A percentile compares a stretch with the other conserved stretches of the same genome.
These are phyloP conservation scores for Sporisorium reilianum DNA, from an alignment of 1,284 basidiomycete species.

Conservation along the genomic window DNA sequence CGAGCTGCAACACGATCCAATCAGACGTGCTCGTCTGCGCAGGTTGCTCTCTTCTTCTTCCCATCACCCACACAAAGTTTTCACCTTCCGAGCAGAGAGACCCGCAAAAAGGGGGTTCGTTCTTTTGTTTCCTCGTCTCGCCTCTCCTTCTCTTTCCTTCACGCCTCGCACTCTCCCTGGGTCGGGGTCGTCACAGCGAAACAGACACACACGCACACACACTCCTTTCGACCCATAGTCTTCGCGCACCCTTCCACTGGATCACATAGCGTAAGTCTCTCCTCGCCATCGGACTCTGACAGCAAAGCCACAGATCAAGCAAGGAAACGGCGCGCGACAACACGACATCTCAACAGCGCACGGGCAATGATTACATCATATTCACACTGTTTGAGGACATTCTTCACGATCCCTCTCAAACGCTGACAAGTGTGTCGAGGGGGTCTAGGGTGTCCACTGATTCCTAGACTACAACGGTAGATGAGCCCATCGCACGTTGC, in stretches of 20 bases:
- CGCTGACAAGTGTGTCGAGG: conserved; percentile 59
- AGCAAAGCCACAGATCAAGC: neutral
- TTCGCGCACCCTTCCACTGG: neutral
- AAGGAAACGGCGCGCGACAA: neutral
- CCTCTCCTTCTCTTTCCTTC: conserved; percentile 1
- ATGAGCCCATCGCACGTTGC: conserved; percentile 51
- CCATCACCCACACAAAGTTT: conserved; percentile 17
- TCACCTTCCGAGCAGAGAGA: conserved; percentile 5
- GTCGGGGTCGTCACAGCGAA: conserved; percentile 31
- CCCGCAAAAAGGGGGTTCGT: conserved; percentile 8
- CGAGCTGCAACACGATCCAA: conserved; percentile 35
- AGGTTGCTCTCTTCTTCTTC: neutral
- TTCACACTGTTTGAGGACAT: conserved; percentile 65
- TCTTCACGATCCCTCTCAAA: conserved; percentile 43
- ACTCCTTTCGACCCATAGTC: neutral
- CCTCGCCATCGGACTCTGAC: neutral
- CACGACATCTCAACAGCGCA: neutral
- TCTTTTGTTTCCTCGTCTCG: neutral
- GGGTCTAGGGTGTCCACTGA: conserved; percentile 49
- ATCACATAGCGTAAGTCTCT: conserved; percentile 5
- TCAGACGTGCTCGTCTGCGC: conserved; percentile 14
- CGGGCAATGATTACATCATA: conserved; percentile 62
- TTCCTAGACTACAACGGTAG: conserved; percentile 69
- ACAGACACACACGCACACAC: neutral
- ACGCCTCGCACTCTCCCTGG: conserved; percentile 28